These are phyloP conservation scores for Picochlorum sp. DNA, from an alignment of 139 green algal genomes.

Conservation along the genomic window DNA sequence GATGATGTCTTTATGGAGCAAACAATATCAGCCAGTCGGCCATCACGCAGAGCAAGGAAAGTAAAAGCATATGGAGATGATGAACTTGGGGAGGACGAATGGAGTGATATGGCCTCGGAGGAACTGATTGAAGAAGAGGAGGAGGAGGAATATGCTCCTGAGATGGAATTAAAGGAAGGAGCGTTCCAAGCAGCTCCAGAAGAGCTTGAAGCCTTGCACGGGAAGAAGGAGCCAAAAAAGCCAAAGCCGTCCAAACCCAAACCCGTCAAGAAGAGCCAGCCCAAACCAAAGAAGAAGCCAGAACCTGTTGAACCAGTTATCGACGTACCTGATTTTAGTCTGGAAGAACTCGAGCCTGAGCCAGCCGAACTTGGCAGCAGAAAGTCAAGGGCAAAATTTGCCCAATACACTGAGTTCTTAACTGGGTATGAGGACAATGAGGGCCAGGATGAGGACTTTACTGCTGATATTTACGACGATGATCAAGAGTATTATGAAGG, in stretches of 20 bases:
- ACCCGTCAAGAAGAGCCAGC: constrained; percentile 2
- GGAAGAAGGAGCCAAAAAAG: constrained; percentile 7
- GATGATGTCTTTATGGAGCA: neutral
- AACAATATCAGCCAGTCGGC: neutral
- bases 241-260: constrained; percentile 5
- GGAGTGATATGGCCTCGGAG: neutral
- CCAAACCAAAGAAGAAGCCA: neutral
- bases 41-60: neutral
- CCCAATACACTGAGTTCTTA: neutral
- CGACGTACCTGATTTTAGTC: neutral
- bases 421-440: neutral
- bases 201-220: neutral
- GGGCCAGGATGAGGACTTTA: neutral
- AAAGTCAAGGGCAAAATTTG: neutral
- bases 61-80: neutral
- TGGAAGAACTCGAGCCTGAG: neutral
- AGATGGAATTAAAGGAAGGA: constrained; percentile 1
- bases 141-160: neutral
- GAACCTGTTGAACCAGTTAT: neutral
- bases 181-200: neutral
- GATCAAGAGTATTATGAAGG: too few species aligned
- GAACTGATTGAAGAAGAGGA: constrained; percentile 3
- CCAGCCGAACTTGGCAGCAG: neutral
- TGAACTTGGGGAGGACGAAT: too few species aligned
- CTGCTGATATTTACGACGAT: neutral